Base-by-base conservation (phyloP, 2,329 filamentous ascomycete species). In the Verticillium isaacii region DNA sequence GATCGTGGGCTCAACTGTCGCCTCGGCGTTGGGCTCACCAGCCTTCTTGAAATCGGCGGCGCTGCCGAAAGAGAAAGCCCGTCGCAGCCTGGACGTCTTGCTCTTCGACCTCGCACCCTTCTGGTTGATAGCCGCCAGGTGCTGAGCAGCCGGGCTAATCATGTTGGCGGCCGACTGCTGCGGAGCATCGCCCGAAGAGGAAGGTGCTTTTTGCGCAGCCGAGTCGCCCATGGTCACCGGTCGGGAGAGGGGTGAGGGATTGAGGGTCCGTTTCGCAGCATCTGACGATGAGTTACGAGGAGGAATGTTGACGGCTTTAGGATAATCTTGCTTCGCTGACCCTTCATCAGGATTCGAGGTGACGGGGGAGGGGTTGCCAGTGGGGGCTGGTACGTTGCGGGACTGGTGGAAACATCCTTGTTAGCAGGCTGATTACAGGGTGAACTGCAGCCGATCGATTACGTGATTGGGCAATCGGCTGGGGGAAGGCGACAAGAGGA, bases 21-120 rank as follows among this genome's bases (percentile, higher is more conserved):
- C 23, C 36, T 61, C 59, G 32, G 57, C 60, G 8, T 59, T 56
- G n/a, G 72, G 58, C 57, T 73, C 87, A 12, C 87, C 88, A 14
- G 88, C 90, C 71, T 90, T 90, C 65, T 90, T 86, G 57, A 99
- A 86, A 72, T 99, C 95, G 9, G 94, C 92, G 52, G 93, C 92
- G 73, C 94, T 98, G 58, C 95, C 93, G 76, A 99, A 99, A 0
- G 95, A 99, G 70, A 99, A 97, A 0, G 95, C 95, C 68, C 95
- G 86, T 61, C 95, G 87, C 63, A 99, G 81, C 67, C 93, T 85
- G 19, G 91, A 93, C 2, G 90, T 91, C 77, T 97, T 97, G 77
- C 89, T 92, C 72, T 92, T 93, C 66, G 88, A 84, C 72, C 86
- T 90, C 32, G 81, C 80, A 60, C 92, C 91, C 72, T 91, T 94